Base-by-base conservation (phyloP, 768 basidiomycete genomes). In the Boletus sp. region DNA sequence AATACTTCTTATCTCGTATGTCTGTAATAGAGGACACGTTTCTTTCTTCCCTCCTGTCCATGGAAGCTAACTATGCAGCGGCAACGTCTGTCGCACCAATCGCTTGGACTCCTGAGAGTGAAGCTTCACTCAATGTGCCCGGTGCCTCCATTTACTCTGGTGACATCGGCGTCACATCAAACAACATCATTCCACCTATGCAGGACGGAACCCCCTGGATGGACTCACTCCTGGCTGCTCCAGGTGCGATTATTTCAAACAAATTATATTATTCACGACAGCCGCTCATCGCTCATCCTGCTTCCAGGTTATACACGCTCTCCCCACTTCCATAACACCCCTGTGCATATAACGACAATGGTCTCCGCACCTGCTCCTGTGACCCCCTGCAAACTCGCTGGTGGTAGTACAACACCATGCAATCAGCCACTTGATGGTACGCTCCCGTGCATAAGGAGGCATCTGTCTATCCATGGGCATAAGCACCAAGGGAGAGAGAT, bases 391-490 rank as follows among this genome's bases (percentile, higher is more conserved):
- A 36, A 45, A 24, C 41, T 59, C 18, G 33, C 9, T 8, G 41
- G 32, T 15, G 4, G 50, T 46, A 17, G 45, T 20, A 46, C 28
- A 28, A 42, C 7, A 10, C 44, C 49, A 12, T 54, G 58, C 15
- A n/a, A 35, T 17, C 51, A 47, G 39, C 28, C 47, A 0, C 51
- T 60, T 14, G 41, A 59, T 18, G 57, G 51, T 9, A 39, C 51
- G 5, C 24, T 45, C 30, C 17, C 3, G 32, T 60, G 51, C 11
- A 40, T 54, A 20, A 53, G 47, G 51, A 29, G 17, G 30, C 59
- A 60, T 28, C 47, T 60, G 11, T 28, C 36, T 18, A 33, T 49
- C 50, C 57, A 52, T 15, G 56, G 58, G 4, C 28, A 59, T 30
- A 59, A 24, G 18, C 50, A 59, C 35, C 32, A n/a, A 7, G 44